phyloP scores from a whole-genome alignment of 192 early-diverging fungal species.

The Gryganskiella cystojenkinii region DNA sequence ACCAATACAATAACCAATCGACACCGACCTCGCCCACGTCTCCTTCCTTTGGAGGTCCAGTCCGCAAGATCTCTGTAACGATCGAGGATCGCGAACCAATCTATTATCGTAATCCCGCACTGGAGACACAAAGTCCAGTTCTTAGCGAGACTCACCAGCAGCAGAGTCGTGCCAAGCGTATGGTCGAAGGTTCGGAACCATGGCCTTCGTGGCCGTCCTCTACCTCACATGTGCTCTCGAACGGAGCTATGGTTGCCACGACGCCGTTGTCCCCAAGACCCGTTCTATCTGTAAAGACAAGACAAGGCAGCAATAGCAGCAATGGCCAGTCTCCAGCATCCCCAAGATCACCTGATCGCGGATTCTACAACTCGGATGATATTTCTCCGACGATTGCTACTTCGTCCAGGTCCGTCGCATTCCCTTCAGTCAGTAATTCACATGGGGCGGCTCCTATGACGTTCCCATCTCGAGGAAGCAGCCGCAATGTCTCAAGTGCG shows the following conservation, averaged over 20 bases:
- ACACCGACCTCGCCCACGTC: neutral
- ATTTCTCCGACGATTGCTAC: neutral
- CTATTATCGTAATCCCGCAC: conserved; percentile 18
- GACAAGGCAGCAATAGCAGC: neutral
- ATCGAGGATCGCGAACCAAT: conserved; percentile 26
- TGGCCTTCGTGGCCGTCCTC: conserved; percentile 42
- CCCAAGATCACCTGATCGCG: neutral
- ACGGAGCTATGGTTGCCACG: neutral
- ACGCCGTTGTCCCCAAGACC: too few species aligned
- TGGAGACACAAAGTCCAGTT: neutral
- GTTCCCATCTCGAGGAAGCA: neutral
- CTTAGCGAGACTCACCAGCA: neutral
- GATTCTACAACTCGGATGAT: conserved; percentile 31
- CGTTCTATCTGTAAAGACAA: neutral
- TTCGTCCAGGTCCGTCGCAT: too few species aligned
- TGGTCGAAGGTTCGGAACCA: conserved; percentile 23
- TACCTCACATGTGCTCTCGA: neutral
- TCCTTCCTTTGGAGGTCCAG: neutral
- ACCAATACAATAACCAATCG: too few species aligned
- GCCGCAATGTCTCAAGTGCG: neutral
- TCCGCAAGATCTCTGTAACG: conserved; percentile 11
- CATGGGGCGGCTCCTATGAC: neutral
- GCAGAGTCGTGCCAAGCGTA: conserved; percentile 7
- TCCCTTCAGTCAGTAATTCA: neutral
- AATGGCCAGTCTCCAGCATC: neutral